phyloP scores from a whole-genome alignment of 495 filamentous ascomycete species.

The Umbilicaria muhlenbergii region DNA sequence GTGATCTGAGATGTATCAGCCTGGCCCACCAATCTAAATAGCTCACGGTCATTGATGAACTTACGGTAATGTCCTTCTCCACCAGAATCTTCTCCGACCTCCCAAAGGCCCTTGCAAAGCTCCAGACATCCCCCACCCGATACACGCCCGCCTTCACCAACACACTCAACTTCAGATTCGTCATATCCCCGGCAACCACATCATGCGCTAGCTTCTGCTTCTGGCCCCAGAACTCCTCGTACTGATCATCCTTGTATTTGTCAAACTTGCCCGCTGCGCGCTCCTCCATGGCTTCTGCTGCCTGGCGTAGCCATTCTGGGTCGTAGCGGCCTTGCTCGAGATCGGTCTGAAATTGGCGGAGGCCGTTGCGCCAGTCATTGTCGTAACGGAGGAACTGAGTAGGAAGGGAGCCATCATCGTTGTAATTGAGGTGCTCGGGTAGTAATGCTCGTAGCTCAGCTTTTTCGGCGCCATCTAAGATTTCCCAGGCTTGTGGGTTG shows the following conservation, averaged over 20 bases:
- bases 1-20: slow-evolving; percentile 19
- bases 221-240: slow-evolving; percentile 56
- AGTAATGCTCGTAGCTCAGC: slow-evolving; percentile 37
- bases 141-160: slow-evolving; percentile 31
- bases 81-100: slow-evolving; percentile 19
- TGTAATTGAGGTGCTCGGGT: slow-evolving; percentile 30
- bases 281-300: slow-evolving; percentile 42
- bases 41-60: not conserved
- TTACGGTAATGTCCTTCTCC: slow-evolving; percentile 34
- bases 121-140: slow-evolving; percentile 35
- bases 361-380: slow-evolving; percentile 30
- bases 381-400: slow-evolving; percentile 33
- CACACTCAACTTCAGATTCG: slow-evolving; percentile 30
- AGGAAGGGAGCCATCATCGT: slow-evolving; percentile 22
- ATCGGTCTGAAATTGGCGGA: slow-evolving; percentile 42
- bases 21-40: not conserved
- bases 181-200: slow-evolving; percentile 31
- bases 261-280: slow-evolving; percentile 57
- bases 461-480: slow-evolving; percentile 39
- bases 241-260: slow-evolving; percentile 46
- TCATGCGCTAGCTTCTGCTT: slow-evolving; percentile 31
- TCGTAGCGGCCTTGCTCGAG: slow-evolving; percentile 45
- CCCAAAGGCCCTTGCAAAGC: slow-evolving; percentile 22
- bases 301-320: slow-evolving; percentile 49
- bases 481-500: slow-evolving; percentile 39